Evolutionary conservation across 2,329 filamentous ascomycete species (phyloP).

Genomic region (Fusarium chaquense): DNA sequence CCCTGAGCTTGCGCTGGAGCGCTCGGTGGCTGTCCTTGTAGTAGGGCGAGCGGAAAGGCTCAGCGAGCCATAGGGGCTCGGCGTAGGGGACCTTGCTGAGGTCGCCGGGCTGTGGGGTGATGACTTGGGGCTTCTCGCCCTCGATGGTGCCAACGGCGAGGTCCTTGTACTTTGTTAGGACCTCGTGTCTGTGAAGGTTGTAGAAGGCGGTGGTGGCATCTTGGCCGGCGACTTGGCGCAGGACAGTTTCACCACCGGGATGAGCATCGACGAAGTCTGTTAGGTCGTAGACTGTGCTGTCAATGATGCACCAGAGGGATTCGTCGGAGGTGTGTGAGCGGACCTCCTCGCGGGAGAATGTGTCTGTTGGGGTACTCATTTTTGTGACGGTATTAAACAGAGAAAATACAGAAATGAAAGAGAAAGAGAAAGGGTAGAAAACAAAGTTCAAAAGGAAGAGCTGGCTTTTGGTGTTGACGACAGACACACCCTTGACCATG

Average conservation of each 20-base stretch:
- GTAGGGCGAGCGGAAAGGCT: constrained; percentile 82
- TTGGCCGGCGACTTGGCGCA: constrained; percentile 82
- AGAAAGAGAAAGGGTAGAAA: neutral
- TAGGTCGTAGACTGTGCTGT: constrained; percentile 88
- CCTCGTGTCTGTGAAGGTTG: constrained; percentile 91
- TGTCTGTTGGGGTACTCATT: constrained; percentile 57
- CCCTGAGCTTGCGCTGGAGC: constrained; percentile 76
- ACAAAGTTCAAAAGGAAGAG: neutral
- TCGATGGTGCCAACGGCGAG: constrained; percentile 81
- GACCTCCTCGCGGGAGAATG: constrained; percentile 73
- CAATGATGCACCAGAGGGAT: constrained; percentile 85
- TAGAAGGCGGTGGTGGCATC: constrained; percentile 89
- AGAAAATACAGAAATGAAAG: neutral
- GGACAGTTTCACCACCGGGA: constrained; percentile 83
- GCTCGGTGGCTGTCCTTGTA: constrained; percentile 79
- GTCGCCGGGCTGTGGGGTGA: constrained; percentile 76
- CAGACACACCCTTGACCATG: constrained; percentile 11
- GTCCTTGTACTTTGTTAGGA: constrained; percentile 81
- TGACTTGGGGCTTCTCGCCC: constrained; percentile 80
- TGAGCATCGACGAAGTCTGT: constrained; percentile 88
- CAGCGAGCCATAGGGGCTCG: constrained; percentile 85
- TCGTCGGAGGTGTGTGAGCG: constrained; percentile 81
- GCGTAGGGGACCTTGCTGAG: constrained; percentile 84
- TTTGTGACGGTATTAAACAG: neutral
- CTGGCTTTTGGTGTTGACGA: constrained; percentile 4